Percentiles rank a stretch among this genome's conserved stretches.
Conservation (phyloP, 495 filamentous ascomycete species). For the Hypoxylon fuscum region DNA sequence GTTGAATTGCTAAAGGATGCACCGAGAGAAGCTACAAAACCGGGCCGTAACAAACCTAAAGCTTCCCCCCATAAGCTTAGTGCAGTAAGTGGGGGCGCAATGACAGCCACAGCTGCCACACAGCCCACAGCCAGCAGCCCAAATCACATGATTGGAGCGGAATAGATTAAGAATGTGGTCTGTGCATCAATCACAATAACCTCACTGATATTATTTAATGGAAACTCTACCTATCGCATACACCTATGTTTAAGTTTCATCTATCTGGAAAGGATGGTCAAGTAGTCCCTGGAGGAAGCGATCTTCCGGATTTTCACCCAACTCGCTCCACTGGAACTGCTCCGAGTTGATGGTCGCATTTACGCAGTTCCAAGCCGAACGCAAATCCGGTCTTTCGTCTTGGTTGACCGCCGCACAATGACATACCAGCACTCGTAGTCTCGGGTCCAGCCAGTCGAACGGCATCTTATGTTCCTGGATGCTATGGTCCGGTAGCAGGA, state of each 20-base stretch:
- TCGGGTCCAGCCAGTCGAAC: neutral
- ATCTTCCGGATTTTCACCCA: no score
- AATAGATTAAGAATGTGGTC: constrained; percentile 1
- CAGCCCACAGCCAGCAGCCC: no score
- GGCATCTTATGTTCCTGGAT: neutral
- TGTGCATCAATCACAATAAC: neutral
- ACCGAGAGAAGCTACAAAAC: no score
- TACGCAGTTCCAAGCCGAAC: neutral
- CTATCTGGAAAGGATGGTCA: no score
- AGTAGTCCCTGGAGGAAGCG: no score
- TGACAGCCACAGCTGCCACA: constrained; percentile 22
- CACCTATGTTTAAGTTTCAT: no score
- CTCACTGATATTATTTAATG: no score
- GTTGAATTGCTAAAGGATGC: constrained; percentile 35
- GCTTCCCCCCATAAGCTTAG: constrained; percentile 18
- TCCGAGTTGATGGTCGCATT: neutral
- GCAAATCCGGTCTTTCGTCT: neutral
- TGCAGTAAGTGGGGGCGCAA: constrained; percentile 31
- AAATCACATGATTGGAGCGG: constrained; percentile 31
- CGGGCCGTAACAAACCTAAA: constrained; percentile 18
- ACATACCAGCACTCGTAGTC: neutral
- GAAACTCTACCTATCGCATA: no score
- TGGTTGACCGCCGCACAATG: neutral
- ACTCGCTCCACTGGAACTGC: no score
- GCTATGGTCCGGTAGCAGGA: neutral